Evolutionary conservation across 2,329 filamentous ascomycete species (phyloP).

Genomic region (Neonectria neomacrospora): DNA sequence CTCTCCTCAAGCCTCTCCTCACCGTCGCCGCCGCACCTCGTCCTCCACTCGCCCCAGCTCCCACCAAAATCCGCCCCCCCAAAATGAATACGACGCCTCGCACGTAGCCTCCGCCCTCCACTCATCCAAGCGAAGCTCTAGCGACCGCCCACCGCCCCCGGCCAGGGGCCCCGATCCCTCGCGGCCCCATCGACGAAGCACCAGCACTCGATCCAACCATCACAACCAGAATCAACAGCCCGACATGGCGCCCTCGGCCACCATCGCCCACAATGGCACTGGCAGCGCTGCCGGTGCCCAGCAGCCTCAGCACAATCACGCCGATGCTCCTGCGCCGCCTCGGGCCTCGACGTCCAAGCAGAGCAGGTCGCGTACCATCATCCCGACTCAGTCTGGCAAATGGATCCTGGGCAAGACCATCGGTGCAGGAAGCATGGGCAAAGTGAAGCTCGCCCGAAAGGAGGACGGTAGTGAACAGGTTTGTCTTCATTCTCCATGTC

Average conservation of each 20-base stretch:
- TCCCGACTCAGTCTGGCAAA: slow-evolving; percentile 89
- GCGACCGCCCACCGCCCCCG: slow-evolving; percentile 64
- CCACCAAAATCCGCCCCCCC: slow-evolving; percentile 58
- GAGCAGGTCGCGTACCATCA: slow-evolving; percentile 77
- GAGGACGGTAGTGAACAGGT: slow-evolving; percentile 92
- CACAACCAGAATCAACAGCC: slow-evolving; percentile 47
- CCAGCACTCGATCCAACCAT: slow-evolving; percentile 61
- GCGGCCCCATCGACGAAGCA: slow-evolving; percentile 58
- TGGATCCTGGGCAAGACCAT: slow-evolving; percentile 98
- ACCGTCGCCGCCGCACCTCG: slow-evolving; percentile 53
- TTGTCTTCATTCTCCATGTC: slow-evolving; percentile 45
- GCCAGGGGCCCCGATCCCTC: slow-evolving; percentile 66
- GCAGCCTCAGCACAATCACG: slow-evolving; percentile 50
- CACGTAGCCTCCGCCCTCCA: slow-evolving; percentile 65
- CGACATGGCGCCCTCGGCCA: slow-evolving; percentile 63
- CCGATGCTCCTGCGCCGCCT: slow-evolving; percentile 49
- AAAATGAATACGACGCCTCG: slow-evolving; percentile 79
- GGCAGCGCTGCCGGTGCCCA: slow-evolving; percentile 63
- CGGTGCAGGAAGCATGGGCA: slow-evolving; percentile 97
- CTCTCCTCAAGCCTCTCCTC: slow-evolving; percentile 39
- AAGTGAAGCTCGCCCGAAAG: slow-evolving; percentile 95
- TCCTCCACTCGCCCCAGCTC: slow-evolving; percentile 55
- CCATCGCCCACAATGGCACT: slow-evolving; percentile 64
- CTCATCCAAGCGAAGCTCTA: slow-evolving; percentile 69
- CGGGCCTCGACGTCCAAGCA: slow-evolving; percentile 58